A percentile compares a stretch with the other conserved stretches of the same genome.
phyloP scores from a whole-genome alignment of 345 rosid species.

The Citrus australasica region DNA sequence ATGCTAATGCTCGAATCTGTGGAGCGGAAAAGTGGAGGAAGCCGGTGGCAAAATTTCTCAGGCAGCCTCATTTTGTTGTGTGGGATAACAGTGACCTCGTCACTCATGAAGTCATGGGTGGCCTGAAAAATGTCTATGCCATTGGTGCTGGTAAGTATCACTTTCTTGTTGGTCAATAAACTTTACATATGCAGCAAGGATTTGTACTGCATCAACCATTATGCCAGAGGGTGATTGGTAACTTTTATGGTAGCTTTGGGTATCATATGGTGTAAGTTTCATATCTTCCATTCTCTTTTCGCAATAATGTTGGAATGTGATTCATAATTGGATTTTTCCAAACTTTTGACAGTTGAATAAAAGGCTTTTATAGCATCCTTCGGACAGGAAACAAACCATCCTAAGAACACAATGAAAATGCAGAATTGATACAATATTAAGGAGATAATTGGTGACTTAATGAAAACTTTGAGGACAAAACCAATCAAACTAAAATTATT shows the following conservation, averaged over 20 bases:
- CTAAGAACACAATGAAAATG: not conserved
- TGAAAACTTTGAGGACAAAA: not conserved
- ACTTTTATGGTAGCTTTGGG: not conserved
- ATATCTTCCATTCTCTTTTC: not conserved
- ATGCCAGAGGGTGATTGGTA: not conserved
- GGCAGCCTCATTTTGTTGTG: constrained; percentile 73
- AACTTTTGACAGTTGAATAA: not conserved
- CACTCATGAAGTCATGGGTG: constrained; percentile 89
- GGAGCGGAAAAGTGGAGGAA: constrained; percentile 81
- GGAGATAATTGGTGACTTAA: not conserved
- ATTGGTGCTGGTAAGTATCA: constrained; percentile 69
- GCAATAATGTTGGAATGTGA: not conserved
- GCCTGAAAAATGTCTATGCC: constrained; percentile 83
- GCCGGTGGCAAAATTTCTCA: constrained; percentile 61
- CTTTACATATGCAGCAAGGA: not conserved
- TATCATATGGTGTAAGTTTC: not conserved
- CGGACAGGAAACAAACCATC: not conserved
- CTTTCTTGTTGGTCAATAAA: not conserved
- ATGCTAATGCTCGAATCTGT: constrained; percentile 81
- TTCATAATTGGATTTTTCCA: not conserved
- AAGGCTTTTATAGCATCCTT: too few species aligned
- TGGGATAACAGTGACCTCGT: constrained; percentile 87
- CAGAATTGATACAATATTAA: not conserved
- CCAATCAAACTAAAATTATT: too few species aligned
- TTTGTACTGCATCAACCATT: not conserved